Percentiles rank a stretch among this genome's conserved stretches.
Evolutionary conservation across 495 filamentous ascomycete genomes (phyloP).

Genomic region (Evernia prunastri): DNA sequence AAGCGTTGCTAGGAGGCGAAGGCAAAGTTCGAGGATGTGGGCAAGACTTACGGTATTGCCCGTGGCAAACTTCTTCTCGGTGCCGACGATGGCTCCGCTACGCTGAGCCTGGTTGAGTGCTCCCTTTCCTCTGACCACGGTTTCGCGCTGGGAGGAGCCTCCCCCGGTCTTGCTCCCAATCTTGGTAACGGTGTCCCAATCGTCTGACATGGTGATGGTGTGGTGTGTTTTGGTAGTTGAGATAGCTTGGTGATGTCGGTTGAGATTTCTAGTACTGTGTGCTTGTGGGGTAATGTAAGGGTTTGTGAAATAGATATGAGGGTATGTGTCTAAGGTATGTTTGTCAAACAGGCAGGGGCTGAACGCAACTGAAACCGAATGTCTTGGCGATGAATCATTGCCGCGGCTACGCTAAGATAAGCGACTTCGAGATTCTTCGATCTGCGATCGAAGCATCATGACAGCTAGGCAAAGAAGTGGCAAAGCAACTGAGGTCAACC

Average conservation of each 20-base stretch:
- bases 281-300: not conserved
- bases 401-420: slow-evolving; percentile 17
- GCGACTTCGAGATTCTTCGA: slow-evolving; percentile 9
- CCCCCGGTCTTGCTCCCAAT: slow-evolving; percentile 77
- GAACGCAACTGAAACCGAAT: slow-evolving; percentile 4
- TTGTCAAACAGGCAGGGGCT: not conserved
- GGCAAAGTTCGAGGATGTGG: not conserved
- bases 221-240: not conserved
- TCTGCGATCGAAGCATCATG: not conserved
- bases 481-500: not conserved
- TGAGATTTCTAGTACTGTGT: not conserved
- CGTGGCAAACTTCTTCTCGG: slow-evolving; percentile 79
- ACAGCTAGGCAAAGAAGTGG: not conserved
- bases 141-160: slow-evolving; percentile 64
- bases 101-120: slow-evolving; percentile 89
- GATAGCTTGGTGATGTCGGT: too few relatives aligned
- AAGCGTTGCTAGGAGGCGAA: not conserved
- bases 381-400: slow-evolving; percentile 14
- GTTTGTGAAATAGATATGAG: not conserved
- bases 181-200: slow-evolving; percentile 88
- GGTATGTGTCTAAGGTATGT: slow-evolving; percentile 1
- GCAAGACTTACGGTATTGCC: slow-evolving; percentile 65
- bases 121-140: slow-evolving; percentile 75
- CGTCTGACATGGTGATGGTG: slow-evolving; percentile 49
- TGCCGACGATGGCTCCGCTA: slow-evolving; percentile 64